phyloP scores from a whole-genome alignment of 2,329 filamentous ascomycete genomes.

The Exserohilum rostratum region DNA sequence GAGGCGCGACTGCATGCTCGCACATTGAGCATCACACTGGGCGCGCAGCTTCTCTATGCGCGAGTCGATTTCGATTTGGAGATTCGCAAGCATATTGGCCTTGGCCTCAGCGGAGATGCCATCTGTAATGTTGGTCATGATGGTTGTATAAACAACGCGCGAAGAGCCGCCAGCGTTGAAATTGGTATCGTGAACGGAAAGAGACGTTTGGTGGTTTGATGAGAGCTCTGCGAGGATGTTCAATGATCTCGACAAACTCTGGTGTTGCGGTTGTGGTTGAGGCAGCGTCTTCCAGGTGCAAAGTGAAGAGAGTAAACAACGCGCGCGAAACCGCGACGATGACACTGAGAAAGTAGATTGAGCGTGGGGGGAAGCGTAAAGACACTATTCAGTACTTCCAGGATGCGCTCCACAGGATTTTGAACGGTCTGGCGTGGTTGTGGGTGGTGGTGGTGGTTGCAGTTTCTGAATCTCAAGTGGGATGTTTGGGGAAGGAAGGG shows the following conservation, averaged over 20 bases:
- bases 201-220: background rate
- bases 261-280: background rate
- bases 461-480: conserved; percentile 19
- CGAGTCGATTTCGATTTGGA: conserved; percentile 70
- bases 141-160: conserved; percentile 25
- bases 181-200: background rate
- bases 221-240: background rate
- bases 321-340: conserved; percentile 19
- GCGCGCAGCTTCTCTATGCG: conserved; percentile 85
- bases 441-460: conserved; percentile 16
- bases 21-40: conserved; percentile 86
- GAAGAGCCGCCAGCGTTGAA: conserved; percentile 5
- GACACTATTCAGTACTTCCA: conserved; percentile 1
- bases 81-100: conserved; percentile 36
- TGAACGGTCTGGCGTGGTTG: conserved; percentile 5
- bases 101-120: conserved; percentile 44
- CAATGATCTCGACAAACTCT: conserved; percentile 1
- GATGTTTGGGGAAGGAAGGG: conserved; percentile 24
- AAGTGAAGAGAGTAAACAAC: conserved; percentile 27
- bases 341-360: background rate
- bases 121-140: conserved; percentile 25
- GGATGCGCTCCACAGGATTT: conserved; percentile 4
- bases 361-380: background rate
- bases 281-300: background rate
- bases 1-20: conserved; percentile 81